phyloP scores from a whole-genome alignment of 495 filamentous ascomycete species.

The Aspergillus sclerotioniger region DNA sequence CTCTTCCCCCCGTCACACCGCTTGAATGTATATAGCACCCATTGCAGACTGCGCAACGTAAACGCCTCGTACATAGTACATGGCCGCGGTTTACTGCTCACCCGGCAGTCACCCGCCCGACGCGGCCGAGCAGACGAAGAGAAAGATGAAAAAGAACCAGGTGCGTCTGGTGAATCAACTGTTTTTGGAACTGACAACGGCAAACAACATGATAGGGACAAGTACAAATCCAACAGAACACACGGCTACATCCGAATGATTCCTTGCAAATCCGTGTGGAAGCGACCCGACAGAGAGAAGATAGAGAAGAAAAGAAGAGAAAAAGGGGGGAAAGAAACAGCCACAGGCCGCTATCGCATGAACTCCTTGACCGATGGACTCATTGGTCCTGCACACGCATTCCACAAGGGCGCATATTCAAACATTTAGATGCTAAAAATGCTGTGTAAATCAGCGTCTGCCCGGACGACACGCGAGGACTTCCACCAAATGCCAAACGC shows the following conservation, averaged over 20 bases:
- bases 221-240: conserved; percentile 9
- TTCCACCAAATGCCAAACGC: conserved; percentile 22
- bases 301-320: conserved; percentile 4
- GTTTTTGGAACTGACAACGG: conserved; percentile 8
- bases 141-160: not conserved
- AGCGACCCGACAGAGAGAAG: not conserved
- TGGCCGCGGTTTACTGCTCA: not conserved
- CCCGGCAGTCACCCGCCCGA: not conserved
- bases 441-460: conserved; percentile 17
- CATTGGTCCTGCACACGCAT: conserved; percentile 12
- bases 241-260: conserved; percentile 16
- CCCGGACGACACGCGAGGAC: conserved; percentile 10
- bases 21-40: not conserved
- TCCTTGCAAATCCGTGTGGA: conserved; percentile 6
- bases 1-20: not conserved
- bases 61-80: not conserved
- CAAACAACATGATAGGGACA: conserved; percentile 7
- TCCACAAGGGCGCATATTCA: conserved; percentile 13
- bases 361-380: conserved; percentile 23
- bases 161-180: conserved; percentile 6
- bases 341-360: conserved; percentile 19
- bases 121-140: not conserved
- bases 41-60: not conserved
- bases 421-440: conserved; percentile 24
- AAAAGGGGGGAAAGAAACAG: conserved; percentile 8